Evolutionary conservation across 2,329 filamentous ascomycete genomes (phyloP), one percentile per base, ranked within the genome.

Genomic region (Colletotrichum magnum): DNA sequence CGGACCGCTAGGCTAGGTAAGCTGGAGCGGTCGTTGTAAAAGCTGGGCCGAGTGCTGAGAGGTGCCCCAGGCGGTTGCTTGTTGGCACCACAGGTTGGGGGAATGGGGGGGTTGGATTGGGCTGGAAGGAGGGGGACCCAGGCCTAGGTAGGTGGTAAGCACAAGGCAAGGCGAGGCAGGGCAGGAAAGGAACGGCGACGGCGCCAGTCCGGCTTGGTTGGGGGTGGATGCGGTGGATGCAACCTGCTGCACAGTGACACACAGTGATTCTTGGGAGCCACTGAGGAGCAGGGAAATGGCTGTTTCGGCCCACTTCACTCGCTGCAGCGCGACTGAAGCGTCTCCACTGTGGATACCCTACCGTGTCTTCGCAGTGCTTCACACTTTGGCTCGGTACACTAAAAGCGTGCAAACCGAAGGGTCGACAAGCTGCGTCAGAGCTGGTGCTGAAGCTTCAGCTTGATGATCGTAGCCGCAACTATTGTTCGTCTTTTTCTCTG

Each of bases 161-260:
- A 32, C n/a, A 32, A 47, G 59, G 63, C 32, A 36, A 10, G 32
- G 52, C 50, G 43, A 52, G 52, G 6, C 3, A 24, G 32, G 58
- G 51, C 18, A 36, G 63, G 45, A 57, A 43, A 52, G 52, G 6
- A 5, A 24, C 41, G 58, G 51, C 18, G 36, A 32, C n/a, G 47
- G 47, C 47, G 47, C 52, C 58, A 62, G 58, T 56, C 51, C 43
- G 64, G 59, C 65, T 64, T 66, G 64, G 65, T 64, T 66, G 62
- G 62, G 62, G 62, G 53, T 68, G 66, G 64, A 53, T 64, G 59
- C 59, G 47, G 41, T 64, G 45, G 53, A 64, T 58, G 66, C 66
- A 66, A 66, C 62, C 39, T 66, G 24, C 66, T 69, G 66, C 66
- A 69, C 66, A 61, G 66, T 69, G 66, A 69, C 66, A 69, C 67